Conservation (phyloP, 2,329 filamentous ascomycete genomes). For the Penicillium sp. region DNA sequence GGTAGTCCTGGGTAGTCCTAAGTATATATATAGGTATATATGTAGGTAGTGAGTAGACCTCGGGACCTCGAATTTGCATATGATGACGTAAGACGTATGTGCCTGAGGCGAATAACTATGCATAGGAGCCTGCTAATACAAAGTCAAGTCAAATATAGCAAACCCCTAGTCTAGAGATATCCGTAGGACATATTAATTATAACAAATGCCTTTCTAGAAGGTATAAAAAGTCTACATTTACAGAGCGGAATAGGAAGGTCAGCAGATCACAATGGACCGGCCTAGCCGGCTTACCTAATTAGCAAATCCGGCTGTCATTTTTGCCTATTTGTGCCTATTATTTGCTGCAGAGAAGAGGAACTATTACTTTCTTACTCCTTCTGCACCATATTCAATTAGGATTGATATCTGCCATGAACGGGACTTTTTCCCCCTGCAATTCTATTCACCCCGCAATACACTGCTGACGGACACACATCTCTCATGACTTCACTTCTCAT, state of each 20-base stretch:
- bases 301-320: slow-evolving; percentile 1
- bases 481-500: slow-evolving; percentile 5
- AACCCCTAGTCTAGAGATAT: background rate
- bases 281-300: slow-evolving; percentile 8
- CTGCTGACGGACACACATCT: slow-evolving; percentile 3
- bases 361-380: background rate
- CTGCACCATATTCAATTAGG: background rate
- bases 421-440: slow-evolving; percentile 2
- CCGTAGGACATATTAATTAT: background rate
- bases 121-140: background rate
- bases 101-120: background rate
- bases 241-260: slow-evolving; percentile 3
- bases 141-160: background rate
- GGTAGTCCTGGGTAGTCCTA: background rate
- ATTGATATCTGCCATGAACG: background rate
- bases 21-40: background rate
- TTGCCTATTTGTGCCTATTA: slow-evolving; percentile 6
- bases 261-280: slow-evolving; percentile 8
- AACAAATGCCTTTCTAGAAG: background rate
- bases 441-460: slow-evolving; percentile 4
- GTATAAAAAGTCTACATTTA: background rate
- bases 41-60: background rate
- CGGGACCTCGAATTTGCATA: no score
- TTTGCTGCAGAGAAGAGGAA: slow-evolving; percentile 2
- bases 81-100: background rate